phyloP scores from a whole-genome alignment of 2,329 filamentous ascomycete genomes.

The Aspergillus cejpii region DNA sequence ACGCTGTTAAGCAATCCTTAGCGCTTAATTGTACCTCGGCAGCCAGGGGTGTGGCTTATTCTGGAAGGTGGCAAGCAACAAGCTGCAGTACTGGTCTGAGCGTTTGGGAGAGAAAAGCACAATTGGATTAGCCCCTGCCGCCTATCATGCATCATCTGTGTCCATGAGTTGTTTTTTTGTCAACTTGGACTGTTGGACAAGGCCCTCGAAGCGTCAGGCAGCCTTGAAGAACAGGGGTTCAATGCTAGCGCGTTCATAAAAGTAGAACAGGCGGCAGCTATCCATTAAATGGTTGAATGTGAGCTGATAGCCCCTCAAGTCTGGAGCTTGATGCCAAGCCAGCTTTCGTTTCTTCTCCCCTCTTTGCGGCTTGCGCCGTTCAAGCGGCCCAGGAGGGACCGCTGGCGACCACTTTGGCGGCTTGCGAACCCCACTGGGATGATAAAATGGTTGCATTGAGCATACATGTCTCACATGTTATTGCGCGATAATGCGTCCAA shows the following conservation, averaged over 20 bases:
- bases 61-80: conserved; percentile 4
- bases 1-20: conserved; percentile 4
- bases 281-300: conserved; percentile 1
- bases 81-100: conserved; percentile 1
- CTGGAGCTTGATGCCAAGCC: conserved; percentile 1
- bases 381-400: background rate
- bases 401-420: background rate
- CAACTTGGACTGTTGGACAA: background rate
- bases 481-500: conserved; percentile 5
- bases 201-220: background rate
- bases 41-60: conserved; percentile 3
- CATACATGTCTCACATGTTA: conserved; percentile 15
- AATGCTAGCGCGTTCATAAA: conserved; percentile 1
- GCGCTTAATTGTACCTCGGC: conserved; percentile 4
- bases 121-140: conserved; percentile 1
- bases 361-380: background rate
- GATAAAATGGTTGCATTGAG: conserved; percentile 16
- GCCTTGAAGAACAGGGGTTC: background rate
- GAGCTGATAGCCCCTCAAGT: conserved; percentile 2
- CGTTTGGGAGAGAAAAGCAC: conserved; percentile 1
- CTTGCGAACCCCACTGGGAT: conserved; percentile 6
- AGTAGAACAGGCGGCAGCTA: conserved; percentile 1
- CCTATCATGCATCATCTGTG: background rate
- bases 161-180: background rate
- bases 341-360: background rate